Conservation (phyloP, 2,329 filamentous ascomycete species). For the Microcyclospora tardicrescens region DNA sequence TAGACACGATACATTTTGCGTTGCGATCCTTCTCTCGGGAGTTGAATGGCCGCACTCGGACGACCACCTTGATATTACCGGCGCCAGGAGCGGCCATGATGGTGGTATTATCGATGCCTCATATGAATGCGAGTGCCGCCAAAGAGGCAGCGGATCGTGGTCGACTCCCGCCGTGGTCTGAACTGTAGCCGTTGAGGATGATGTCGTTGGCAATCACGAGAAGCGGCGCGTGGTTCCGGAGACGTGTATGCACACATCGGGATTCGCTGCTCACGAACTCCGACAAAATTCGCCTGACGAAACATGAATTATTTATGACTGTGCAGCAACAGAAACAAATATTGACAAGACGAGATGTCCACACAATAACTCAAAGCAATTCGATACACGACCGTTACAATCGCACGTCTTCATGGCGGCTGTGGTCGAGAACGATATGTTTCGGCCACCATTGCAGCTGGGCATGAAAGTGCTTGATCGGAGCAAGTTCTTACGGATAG, state of each 20-base stretch:
- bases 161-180: not conserved
- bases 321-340: too few species aligned
- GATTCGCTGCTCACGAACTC: not conserved
- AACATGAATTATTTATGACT: too few species aligned
- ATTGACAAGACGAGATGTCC: too few species aligned
- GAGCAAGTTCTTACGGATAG: conserved; percentile 63
- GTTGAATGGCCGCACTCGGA: conserved; percentile 92
- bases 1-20: conserved; percentile 93
- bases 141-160: conserved; percentile 4
- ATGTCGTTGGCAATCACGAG: not conserved
- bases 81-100: conserved; percentile 14
- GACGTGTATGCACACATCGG: not conserved
- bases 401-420: not conserved
- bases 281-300: too few species aligned
- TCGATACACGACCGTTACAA: not conserved
- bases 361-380: conserved; percentile 6
- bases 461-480: conserved; percentile 71
- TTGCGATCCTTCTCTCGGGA: conserved; percentile 68
- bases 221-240: not conserved
- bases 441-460: conserved; percentile 70
- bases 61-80: conserved; percentile 98
- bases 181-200: not conserved
- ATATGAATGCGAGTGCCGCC: conserved; percentile 5
- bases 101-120: conserved; percentile 7
- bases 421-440: conserved; percentile 36